These are phyloP conservation scores for Yamadazyma tumulicola DNA, from an alignment of 805 yeast genomes.

Conservation along the genomic window DNA sequence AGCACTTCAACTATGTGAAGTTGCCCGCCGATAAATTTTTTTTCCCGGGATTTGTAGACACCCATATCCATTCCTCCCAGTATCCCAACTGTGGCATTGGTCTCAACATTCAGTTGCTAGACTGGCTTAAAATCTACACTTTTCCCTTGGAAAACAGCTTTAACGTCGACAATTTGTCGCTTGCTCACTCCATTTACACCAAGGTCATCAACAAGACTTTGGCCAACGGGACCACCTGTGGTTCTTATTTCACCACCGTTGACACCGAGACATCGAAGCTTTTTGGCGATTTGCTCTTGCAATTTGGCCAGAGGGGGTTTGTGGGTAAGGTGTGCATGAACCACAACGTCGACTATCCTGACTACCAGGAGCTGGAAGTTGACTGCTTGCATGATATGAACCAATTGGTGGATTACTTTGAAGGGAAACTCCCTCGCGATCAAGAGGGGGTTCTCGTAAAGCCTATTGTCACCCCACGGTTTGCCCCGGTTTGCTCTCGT, in stretches of 20 bases:
- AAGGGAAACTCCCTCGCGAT: slow-evolving; percentile 53
- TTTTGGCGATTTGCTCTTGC: slow-evolving; percentile 67
- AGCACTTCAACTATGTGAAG: slow-evolving; percentile 18
- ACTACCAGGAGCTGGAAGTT: slow-evolving; percentile 59
- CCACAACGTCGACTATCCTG: slow-evolving; percentile 60
- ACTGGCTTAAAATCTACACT: slow-evolving; percentile 86
- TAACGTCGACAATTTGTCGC: slow-evolving; percentile 35
- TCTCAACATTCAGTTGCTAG: slow-evolving; percentile 77
- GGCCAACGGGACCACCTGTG: slow-evolving; percentile 83
- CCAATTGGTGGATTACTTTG: slow-evolving; percentile 55
- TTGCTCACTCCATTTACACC: slow-evolving; percentile 62
- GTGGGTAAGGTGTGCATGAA: slow-evolving; percentile 96
- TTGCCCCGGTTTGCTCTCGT: slow-evolving; percentile 83
- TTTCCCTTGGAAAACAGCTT: slow-evolving; percentile 83
- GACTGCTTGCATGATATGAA: slow-evolving; percentile 54
- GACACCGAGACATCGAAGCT: slow-evolving; percentile 72
- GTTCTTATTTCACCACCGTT: slow-evolving; percentile 87
- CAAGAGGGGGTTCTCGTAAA: slow-evolving; percentile 46
- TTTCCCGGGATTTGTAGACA: slow-evolving; percentile 49
- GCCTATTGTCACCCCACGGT: slow-evolving; percentile 88
- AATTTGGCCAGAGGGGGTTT: slow-evolving; percentile 78
- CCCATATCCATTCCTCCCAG: slow-evolving; percentile 46
- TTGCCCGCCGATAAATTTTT: slow-evolving; percentile 49
- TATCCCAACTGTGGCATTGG: slow-evolving; percentile 57
- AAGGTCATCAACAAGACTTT: slow-evolving; percentile 70